phyloP scores from a whole-genome alignment of 345 rosid genomes.

The Eucalyptus marginata region DNA sequence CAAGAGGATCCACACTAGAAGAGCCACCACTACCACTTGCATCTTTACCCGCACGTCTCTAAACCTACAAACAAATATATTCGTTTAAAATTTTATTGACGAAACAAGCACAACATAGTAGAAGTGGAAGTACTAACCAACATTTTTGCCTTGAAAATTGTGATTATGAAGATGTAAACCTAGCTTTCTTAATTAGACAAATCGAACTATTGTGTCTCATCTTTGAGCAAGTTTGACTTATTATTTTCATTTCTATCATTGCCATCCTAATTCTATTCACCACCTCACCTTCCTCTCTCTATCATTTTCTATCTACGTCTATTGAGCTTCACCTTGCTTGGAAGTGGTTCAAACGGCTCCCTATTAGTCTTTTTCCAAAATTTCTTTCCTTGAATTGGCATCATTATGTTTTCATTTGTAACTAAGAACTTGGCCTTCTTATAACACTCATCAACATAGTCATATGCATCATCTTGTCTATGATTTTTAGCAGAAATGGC shows the following conservation, averaged over 20 bases:
- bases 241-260: background rate
- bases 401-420: background rate
- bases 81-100: too few relatives aligned
- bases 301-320: background rate
- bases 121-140: background rate
- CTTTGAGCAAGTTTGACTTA: too few relatives aligned
- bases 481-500: background rate
- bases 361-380: background rate
- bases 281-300: background rate
- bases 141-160: too few relatives aligned
- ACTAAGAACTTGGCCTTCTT: too few relatives aligned
- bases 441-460: background rate
- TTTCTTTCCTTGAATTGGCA: background rate
- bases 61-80: background rate
- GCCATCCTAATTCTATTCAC: background rate
- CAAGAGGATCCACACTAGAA: background rate
- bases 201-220: background rate
- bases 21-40: background rate
- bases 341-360: background rate
- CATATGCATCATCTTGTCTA: background rate
- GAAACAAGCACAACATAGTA: background rate
- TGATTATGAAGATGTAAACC: background rate
- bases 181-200: background rate
- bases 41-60: too few relatives aligned
- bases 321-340: background rate